Evolutionary conservation across 352 stramenopile species (phyloP), one percentile per base, ranked within the genome.

Genomic region (Peronosclerospora sorghi): DNA sequence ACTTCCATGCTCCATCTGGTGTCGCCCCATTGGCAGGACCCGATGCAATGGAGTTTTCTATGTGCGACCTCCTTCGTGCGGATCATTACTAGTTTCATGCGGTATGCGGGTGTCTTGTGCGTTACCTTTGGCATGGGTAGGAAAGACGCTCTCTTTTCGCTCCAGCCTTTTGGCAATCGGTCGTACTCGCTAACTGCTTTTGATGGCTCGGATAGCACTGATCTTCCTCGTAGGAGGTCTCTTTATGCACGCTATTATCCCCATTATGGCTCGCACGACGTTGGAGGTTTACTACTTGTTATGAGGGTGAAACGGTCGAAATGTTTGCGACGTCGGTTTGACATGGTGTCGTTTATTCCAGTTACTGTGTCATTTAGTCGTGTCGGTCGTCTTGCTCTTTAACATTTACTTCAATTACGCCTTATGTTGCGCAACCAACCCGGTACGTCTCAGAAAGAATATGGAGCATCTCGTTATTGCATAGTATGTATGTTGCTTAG

Each of bases 331-430:
- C 21, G 15, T 7, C 7, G 30, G 2, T 35, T 14, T 48, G 32
- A 47, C 28, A 10, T 7, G 18, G 5, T 35, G 7, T 34, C 0
- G 28, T 34, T 14, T 47, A 18, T 6, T 18, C 18, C 34, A 80
- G 57, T 43, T 76, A 15, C 32, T 59, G 5, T 34, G 45, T 24
- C 70, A 78, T 44, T 46, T 61, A 34, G 21, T 46, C 26, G 29
- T 56, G 14, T 35, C 59, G 21, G 43, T 69, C 35, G 51, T 64
- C 18, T 50, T 77, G 44, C 48, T 73, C 4, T 78, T 76, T 44
- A 83, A 80, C 37, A 76, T 83, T 24, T 77, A 77, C 48, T 83
- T 83, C 64, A 86, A 86, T 56, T 86, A 86, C 48, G 66, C 64
- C 13, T 48, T 86, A 14, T 83, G 73, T 36, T 60, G 78, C 32